Evolutionary conservation across 768 basidiomycete species (phyloP), one percentile per base, ranked within the genome.

Genomic region (Boletus fagicola): DNA sequence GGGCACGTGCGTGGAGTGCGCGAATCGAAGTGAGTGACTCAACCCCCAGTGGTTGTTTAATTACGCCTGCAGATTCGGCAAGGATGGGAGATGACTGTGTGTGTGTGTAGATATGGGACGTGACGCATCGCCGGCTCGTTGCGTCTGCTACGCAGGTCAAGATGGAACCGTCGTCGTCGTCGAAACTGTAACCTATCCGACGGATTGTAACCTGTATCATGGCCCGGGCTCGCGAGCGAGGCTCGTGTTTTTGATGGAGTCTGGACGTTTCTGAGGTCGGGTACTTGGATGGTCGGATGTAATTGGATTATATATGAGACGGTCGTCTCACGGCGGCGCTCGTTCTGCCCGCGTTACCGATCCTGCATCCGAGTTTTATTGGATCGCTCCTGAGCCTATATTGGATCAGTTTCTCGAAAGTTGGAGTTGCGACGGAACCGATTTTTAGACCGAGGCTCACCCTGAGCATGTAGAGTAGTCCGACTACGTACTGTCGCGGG

Each of bases 131-230:
- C 57, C 69, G 75, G 30, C 62, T 80, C 20, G 68, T 80, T 18
- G 78, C 77, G 40, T 75, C 78, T 39, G 78, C 75, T 2, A 72
- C 73, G 22, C 80, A 80, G 47, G 61, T 76, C 49, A 71, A 72
- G 54, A 77, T 78, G 77, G 57, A 62, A n/a, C 16, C 56, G 22
- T 62, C 62, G 18, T 62, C 62, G 18, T 4, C 16, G 24, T 39
- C 65, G 33, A 71, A 65, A 31, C 56, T 68, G 20, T 68, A 35
- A 62, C 22, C 10, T 11, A 7, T 48, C 24, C 33, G 12, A 47
- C 45, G 30, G 36, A 16, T 18, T 18, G 28, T 11, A 7, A 31
- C 15, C 6, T 20, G 24, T 2, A 10, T 12, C 22, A 26, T 15
- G 15, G 35, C 35, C 35, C 20, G 26, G 15, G 35, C 35, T 13